Evolutionary conservation across 108 stramenopile genomes (phyloP), one percentile per base, ranked within the genome.

Genomic region (Nannochloropsis gaditana): DNA sequence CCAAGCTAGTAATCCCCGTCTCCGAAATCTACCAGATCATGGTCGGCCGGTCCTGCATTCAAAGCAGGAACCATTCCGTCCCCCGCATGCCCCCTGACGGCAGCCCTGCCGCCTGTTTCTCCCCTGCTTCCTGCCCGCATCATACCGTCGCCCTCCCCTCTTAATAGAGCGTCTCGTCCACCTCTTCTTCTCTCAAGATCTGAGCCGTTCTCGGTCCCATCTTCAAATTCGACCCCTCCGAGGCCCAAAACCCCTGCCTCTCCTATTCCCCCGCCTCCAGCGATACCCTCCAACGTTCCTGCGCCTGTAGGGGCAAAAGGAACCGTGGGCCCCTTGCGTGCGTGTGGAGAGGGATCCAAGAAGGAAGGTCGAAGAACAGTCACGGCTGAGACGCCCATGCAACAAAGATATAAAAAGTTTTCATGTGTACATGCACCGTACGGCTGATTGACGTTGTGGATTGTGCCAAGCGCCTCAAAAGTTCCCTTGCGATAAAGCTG

Each of bases 401-500:
- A 73, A n/a, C 59, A 73, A 2, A 3, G 6, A n/a, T 73, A 73
- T 15, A 73, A n/a, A 8, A 73, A 6, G 59, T 50, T 50, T n/a
- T 73, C 0, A 73, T 73, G 59, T 4, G 5, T 5, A 8, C 19
- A 15, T n/a, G 6, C 6, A 6, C 3, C 59, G 3, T 6, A 6
- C 15, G 59, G 47, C 15, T 50, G 47, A 15, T 50, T 73, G 6
- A 73, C 59, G n/a, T 73, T 73, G n/a, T 73, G 59, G n/a, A 73
- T 73, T n/a, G 59, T 73, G 19, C 59, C 59, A n/a, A 73, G 59
- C 59, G 59, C 59, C n/a, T 73, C 59, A 8, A 73, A 73, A n/a
- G 59, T 73, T 73, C 59, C 59, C n/a, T 73, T 73, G 15, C 59
- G 59, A 73, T 73, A 73, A 15, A 73, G 59, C 59, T 73, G 59